Percentiles rank a stretch among this genome's conserved stretches.
These are phyloP conservation scores for Cardamine chenopodiifolia DNA, from an alignment of 345 rosid species.

Conservation along the genomic window DNA sequence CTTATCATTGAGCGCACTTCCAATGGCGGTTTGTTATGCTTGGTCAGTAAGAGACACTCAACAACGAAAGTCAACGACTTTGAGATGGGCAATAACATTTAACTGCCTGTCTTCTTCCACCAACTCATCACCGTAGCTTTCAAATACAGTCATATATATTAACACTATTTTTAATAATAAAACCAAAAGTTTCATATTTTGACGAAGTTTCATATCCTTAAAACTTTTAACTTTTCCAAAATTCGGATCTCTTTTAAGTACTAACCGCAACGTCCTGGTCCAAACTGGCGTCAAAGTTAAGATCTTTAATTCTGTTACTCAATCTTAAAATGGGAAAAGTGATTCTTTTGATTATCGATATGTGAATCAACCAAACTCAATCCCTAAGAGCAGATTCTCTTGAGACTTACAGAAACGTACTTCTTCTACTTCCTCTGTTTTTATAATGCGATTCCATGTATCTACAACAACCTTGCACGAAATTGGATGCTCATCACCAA, in stretches of 20 bases:
- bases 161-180: background rate
- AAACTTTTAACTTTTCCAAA: background rate
- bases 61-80: constrained; percentile 37
- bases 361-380: constrained; percentile 59
- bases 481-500: constrained; percentile 41
- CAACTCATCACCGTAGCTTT: constrained; percentile 1
- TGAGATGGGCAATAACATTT: background rate
- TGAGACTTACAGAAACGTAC: constrained; percentile 39
- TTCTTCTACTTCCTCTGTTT: constrained; percentile 43
- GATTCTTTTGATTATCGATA: background rate
- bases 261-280: background rate
- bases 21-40: constrained; percentile 37
- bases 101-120: constrained; percentile 29
- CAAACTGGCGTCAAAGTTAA: background rate
- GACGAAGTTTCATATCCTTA: background rate
- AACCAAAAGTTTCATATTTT: background rate
- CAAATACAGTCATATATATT: background rate
- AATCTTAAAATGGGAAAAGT: constrained; percentile 2
- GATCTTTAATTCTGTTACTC: background rate
- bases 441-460: constrained; percentile 49
- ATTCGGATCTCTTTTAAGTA: background rate
- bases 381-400: constrained; percentile 49
- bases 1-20: constrained; percentile 38
- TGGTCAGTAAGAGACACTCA: constrained; percentile 32
- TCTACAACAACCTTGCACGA: constrained; percentile 64